Conservation (phyloP, 805 yeast genomes). For the Saccharomycopsis amapae region DNA sequence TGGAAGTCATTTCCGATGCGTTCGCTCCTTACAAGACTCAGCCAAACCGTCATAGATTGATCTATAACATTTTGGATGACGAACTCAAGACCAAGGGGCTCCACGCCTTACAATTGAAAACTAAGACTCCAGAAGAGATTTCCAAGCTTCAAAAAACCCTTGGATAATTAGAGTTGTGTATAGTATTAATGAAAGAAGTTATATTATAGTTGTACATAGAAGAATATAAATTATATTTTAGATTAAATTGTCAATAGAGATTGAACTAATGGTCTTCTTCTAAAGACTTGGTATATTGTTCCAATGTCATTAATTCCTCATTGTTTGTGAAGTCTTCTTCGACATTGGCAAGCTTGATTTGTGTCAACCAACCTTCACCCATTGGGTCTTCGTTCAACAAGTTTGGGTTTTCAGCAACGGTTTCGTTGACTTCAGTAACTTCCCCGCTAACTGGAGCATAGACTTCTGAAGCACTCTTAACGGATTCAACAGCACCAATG, state of each 20-base stretch:
- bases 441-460: conserved; percentile 82
- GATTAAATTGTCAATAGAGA: too few species aligned
- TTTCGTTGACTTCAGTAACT: conserved; percentile 62
- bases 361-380: conserved; percentile 92
- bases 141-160: neutral
- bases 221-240: neutral
- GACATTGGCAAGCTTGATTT: conserved; percentile 50
- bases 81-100: conserved; percentile 67
- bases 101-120: conserved; percentile 82
- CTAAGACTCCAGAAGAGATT: conserved; percentile 61
- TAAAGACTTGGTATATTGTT: conserved; percentile 49
- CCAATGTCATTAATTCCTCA: conserved; percentile 46
- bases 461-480: conserved; percentile 89
- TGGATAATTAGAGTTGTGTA: neutral
- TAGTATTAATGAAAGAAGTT: too few species aligned
- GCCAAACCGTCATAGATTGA: conserved; percentile 72
- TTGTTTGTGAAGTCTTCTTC: conserved; percentile 35
- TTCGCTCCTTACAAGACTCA: conserved; percentile 52
- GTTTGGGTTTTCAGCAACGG: conserved; percentile 62
- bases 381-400: conserved; percentile 82
- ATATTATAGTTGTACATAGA: neutral
- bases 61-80: conserved; percentile 61
- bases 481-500: conserved; percentile 90
- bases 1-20: conserved; percentile 62
- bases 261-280: conserved; percentile 40